Evolutionary conservation across 177 flowering plant genomes (phyloP).

Genomic region (Vitis hybrid): DNA sequence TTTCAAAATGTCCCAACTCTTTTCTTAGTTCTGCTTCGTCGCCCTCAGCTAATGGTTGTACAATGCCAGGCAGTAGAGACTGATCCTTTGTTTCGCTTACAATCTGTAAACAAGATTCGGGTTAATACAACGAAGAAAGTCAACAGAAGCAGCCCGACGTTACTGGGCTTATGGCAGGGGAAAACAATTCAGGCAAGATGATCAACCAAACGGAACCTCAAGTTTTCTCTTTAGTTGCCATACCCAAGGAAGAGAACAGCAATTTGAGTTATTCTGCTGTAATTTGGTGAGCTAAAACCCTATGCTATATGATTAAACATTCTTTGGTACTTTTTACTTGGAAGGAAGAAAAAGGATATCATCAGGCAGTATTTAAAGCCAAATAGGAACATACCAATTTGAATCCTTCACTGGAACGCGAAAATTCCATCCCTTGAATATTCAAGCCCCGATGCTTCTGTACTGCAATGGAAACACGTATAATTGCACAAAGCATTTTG

Average conservation of each 20-base stretch:
- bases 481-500: constrained; percentile 49
- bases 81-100: constrained; percentile 20
- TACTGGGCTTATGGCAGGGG: not conserved
- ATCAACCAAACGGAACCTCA: too few relatives aligned
- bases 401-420: constrained; percentile 35
- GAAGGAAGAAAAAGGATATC: too few relatives aligned
- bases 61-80: constrained; percentile 6
- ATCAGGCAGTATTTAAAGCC: not conserved
- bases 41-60: constrained; percentile 21
- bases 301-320: too few relatives aligned
- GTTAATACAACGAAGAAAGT: constrained; percentile 7
- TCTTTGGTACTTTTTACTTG: too few relatives aligned
- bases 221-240: not conserved
- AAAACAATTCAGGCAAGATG: too few relatives aligned
- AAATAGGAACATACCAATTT: constrained; percentile 40
- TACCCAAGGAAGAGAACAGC: not conserved
- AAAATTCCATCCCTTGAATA: constrained; percentile 27
- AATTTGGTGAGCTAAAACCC: too few relatives aligned
- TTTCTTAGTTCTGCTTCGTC: constrained; percentile 26
- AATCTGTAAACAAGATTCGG: constrained; percentile 28
- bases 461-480: constrained; percentile 48
- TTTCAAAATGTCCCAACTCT: constrained; percentile 50
- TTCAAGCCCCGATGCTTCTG: constrained; percentile 26
- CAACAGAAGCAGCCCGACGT: not conserved
- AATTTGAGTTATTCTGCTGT: too few relatives aligned